A percentile compares a stretch with the other conserved stretches of the same genome.
These are phyloP conservation scores for Rhizoclosmatium globosum DNA, from an alignment of 192 early-diverging fungal genomes.

Conservation along the genomic window DNA sequence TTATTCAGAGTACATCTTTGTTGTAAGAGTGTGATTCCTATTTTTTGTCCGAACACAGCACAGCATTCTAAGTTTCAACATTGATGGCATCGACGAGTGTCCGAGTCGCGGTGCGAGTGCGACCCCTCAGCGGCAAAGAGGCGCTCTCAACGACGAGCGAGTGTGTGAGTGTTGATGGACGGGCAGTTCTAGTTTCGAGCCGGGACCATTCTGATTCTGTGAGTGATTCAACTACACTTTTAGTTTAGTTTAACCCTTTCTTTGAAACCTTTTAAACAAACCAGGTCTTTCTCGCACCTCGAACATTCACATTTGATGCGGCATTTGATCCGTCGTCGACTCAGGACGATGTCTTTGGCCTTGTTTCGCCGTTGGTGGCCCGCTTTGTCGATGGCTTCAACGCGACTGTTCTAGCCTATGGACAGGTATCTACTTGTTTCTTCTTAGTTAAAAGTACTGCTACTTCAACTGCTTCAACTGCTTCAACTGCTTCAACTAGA, in stretches of 20 bases:
- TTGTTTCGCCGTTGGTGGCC: constrained; percentile 67
- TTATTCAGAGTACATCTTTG: too few relatives aligned
- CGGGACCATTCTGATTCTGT: too few relatives aligned
- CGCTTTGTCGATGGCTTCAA: constrained; percentile 67
- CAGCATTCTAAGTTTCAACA: too few relatives aligned
- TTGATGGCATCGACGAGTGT: constrained; percentile 48
- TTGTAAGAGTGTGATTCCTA: too few relatives aligned
- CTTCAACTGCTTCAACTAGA: constrained; percentile 48
- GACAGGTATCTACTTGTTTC: constrained; percentile 48
- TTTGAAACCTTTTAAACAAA: neutral
- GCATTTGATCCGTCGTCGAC: constrained; percentile 76
- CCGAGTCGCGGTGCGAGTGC: constrained; percentile 80
- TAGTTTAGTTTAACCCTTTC: neutral
- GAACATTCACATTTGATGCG: constrained; percentile 57
- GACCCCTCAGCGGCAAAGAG: constrained; percentile 82
- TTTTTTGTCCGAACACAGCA: too few relatives aligned
- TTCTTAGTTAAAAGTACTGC: constrained; percentile 9
- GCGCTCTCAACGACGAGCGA: constrained; percentile 56
- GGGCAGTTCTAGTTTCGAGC: neutral
- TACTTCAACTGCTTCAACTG: too few relatives aligned
- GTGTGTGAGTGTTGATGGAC: constrained; percentile 59
- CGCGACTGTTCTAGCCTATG: constrained; percentile 62
- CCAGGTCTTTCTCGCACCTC: constrained; percentile 25
- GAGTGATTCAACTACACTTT: too few relatives aligned
- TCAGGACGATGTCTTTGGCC: constrained; percentile 84